Base-by-base conservation (phyloP, 805 yeast genomes). In the Yarrowia phangngaensis region DNA sequence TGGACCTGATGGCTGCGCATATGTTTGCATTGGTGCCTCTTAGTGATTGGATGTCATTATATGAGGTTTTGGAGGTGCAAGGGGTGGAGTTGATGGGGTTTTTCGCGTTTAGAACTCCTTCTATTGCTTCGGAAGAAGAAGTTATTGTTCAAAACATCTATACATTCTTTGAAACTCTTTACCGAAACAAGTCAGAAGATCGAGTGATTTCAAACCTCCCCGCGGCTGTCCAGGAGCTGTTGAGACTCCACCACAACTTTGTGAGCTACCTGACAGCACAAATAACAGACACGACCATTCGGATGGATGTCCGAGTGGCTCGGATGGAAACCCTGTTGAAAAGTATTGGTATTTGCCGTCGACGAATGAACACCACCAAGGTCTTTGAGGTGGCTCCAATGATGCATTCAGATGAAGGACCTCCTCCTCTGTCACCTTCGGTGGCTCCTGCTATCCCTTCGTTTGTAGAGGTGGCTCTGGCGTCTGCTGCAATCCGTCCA, bases 31-130 rank as follows among this genome's bases (percentile, higher is more conserved):
- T 77, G 8, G 73, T 82, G 24, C 72, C 78, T 9, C 63, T 78
- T 9, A 76, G 75, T 52, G 95, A 89, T 57, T 90, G 97, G 96
- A 70, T 86, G 45, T 73, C 74, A 50, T 75, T 82, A 3, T 84
- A 77, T 61, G 90, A 86, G 58, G 65, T 80, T 1, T 64, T 90
- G 34, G 96, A 89, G 60, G 68, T 76, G 23, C 81, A 82, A 52
- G 76, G 81, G 19, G 76, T 77, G 16, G 78, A 74, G 38, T 72
- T 80, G 0, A 61, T 76, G 8, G 74, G 81, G 7, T 66, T 87
- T 51, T 80, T 83, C 60, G 69, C 73, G 41, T 75, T 79, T 59
- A 60, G 74, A 65, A 53, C 59, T 4, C 45, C 55, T 22, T 48
- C 56, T 1, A 57, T 62, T 3, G 67, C 67, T 6, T 64, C 68